Evolutionary conservation across 345 rosid genomes (phyloP), one percentile per base, ranked within the genome.

Genomic region (Toxicodendron radicans): DNA sequence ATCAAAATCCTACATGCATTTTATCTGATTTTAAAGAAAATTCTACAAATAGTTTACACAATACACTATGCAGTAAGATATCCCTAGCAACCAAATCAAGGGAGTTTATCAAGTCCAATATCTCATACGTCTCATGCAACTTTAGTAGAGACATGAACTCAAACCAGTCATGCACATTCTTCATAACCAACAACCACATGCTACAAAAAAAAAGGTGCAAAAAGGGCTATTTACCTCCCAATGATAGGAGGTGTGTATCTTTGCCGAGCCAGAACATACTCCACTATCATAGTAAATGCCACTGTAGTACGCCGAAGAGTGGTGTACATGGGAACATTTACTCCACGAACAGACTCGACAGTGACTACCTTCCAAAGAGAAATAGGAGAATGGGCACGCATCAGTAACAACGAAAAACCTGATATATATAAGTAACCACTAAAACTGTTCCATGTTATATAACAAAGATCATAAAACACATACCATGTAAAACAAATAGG

Each of bases 301-400:
- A 96, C 92, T 0, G 97, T 96, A 0, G 97, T 96, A 76, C 99
- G 92, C 82, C 99, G 89, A 67, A 96, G 95, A 5, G 99, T 92
- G 67, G 99, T 96, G 77, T 96, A 96, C 99, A 96, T 93, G 63
- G 98, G 99, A 79, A 96, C 97, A 86, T 93, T 96, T 60, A 96
- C 99, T 71, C 99, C 98, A 52, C 98, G 97, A 48, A 96, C 83
- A 79, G 98, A 86, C 83, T 91, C 98, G 95, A 96, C 90, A 8
- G 94, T 83, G 59, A 85, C 97, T 85, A 95, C 86, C 97, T 93
- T 90, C 79, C 85, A 84, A 72, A 71, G 75, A 82, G 78, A 82
- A 81, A 78, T 8, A 74, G 57, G 54, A 66, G 60, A 58, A 78
- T 3, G n/a, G 21, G 57, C 33, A 45, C 58, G 54, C 18, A 75